These are phyloP conservation scores for Hyphopichia fennica DNA, from an alignment of 1,139 yeast genomes.

Conservation along the genomic window DNA sequence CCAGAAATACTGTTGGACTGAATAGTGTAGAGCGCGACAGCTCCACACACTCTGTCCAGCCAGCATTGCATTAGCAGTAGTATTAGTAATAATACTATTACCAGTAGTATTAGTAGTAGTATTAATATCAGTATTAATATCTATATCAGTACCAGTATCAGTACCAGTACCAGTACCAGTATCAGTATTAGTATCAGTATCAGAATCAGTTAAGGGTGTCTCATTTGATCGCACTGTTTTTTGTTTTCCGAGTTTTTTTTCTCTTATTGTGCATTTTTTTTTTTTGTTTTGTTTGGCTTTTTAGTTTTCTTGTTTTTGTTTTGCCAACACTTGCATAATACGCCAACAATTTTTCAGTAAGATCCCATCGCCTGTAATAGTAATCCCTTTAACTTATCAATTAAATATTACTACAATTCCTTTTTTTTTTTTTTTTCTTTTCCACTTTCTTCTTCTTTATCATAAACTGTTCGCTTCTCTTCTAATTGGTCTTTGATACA, in stretches of 20 bases:
- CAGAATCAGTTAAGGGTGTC: no score
- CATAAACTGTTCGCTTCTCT: neutral
- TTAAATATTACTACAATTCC: neutral
- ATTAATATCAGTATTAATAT: no score
- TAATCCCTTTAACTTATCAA: neutral
- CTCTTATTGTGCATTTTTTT: no score
- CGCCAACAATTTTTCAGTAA: neutral
- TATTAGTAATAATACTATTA: no score
- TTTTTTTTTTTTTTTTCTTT: neutral
- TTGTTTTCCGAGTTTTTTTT: neutral
- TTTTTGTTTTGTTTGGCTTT: neutral
- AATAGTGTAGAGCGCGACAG: no score
- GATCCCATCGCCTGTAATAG: neutral
- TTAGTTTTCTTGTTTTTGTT: neutral
- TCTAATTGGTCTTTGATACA: neutral
- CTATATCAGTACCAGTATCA: no score
- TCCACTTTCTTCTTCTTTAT: neutral
- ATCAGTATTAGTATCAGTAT: no score
- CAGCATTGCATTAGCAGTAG: no score
- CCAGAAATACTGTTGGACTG: no score
- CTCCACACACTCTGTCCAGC: no score
- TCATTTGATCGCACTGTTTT: neutral
- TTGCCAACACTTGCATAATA: neutral
- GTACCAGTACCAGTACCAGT: no score
- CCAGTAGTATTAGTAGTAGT: no score